Base-by-base conservation (phyloP, 139 green algal genomes). In the Trebouxia sp. region DNA sequence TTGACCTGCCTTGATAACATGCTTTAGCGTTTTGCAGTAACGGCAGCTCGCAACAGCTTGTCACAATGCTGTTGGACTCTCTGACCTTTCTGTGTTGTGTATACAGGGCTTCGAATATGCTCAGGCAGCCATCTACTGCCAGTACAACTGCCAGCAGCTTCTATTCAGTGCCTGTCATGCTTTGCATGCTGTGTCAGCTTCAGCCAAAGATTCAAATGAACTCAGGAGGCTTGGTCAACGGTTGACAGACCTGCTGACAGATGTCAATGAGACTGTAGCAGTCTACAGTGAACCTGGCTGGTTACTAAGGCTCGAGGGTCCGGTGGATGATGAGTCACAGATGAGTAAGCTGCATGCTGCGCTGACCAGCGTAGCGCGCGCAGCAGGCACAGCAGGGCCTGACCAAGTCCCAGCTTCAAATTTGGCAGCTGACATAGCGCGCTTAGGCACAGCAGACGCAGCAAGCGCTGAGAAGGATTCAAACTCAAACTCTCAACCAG, bases 131-230 rank as follows among this genome's bases (percentile, higher is more conserved):
- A 45, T 72, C 62, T 72, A 72, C 62, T 45, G 62, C 6, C 62
- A 72, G 62, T 35, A 72, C 62, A 72, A 72, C 62, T 72, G 62
- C 35, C 62, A 72, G 62, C 62, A 72, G 62, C 62, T 72, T 6
- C 26, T 72, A 35, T 14, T 72, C 11, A 45, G 62, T 26, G 62
- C 62, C 35, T 72, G 62, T 35, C 62, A 72, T 26, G 62, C 62
- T 72, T 35, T 72, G 62, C 62, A 72, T 35, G 62, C 62, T 72
- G 3, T 72, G 32, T 35, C 37, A 0, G 12, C 37, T 14, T 14
- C 62, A 10, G 37, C n/a, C 62, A 45, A 43, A 32, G 12, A 72
- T 12, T 72, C 62, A 43, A 30, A 28, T 1, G 0, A 17, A 17
- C 14, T 28, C 20, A 35, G n/a, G 5, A 28, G 37, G 35, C n/a